Base-by-base conservation (phyloP, 805 yeast genomes). In the Suhomyces canberraensis region DNA sequence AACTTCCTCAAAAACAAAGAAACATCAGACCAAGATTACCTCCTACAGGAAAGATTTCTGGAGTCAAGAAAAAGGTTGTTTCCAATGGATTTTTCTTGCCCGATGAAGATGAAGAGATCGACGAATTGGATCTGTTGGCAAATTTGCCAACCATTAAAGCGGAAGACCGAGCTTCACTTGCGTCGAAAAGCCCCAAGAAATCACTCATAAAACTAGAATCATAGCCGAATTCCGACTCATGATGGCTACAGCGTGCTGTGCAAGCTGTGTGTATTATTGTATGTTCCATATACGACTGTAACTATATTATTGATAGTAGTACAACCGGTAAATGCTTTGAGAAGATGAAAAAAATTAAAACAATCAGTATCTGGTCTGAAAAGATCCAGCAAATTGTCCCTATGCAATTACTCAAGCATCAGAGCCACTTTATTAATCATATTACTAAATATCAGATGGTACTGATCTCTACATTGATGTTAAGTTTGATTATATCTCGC, bases 11-110 rank as follows among this genome's bases (percentile, higher is more conserved):
- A 39, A 88, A 86, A 51, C 85, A 80, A 47, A 72, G 90, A 39
- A 80, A 81, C 43, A 72, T 73, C 19, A 71, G 90, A 46, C 83
- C 95, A 1, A 81, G 89, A 51, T 65, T 93, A 34, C 96, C 97
- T 9, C 96, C 96, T 5, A 84, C 87, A 20, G 96, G 96, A 25
- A 88, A 84, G 58, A 84, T 90, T 25, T 61, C 84, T 4, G 73
- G 77, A 1, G 61, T 76, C 4, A 88, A 87, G 61, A 87, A 81
- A 64, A 82, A 76, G 48, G 52, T 73, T 9, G 60, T 78, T 4
- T 66, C 75, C 0, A 69, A 58, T 29, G 69, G 84, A 0, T 84
- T 75, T 50, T 73, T 82, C 46, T 54, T 83, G 9, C 69, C 66
- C n/a, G 65, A 60, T 5, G 65, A 61, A 26, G 39, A 20, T 8